A percentile compares a stretch with the other conserved stretches of the same genome.
These are phyloP conservation scores for Chrysanthemum lavandulifolium DNA, from an alignment of 129 eudicot species.

Conservation along the genomic window DNA sequence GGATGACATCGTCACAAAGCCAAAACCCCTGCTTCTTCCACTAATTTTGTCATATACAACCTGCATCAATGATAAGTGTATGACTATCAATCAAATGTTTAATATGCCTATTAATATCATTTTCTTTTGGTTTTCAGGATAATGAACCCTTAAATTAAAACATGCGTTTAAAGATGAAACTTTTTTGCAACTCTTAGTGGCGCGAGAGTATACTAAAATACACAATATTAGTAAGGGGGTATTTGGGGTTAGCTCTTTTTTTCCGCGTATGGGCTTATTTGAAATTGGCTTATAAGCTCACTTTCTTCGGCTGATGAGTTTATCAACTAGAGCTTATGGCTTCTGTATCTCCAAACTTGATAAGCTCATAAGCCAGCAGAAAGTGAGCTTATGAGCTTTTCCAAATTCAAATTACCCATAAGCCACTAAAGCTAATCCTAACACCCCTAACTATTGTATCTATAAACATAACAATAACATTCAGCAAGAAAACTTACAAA, in stretches of 20 bases:
- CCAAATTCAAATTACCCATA: not conserved
- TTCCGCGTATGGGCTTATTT: too few relatives aligned
- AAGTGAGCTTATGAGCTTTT: not conserved
- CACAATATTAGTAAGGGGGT: not conserved
- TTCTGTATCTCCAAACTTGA: too few relatives aligned
- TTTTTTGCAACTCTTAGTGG: not conserved
- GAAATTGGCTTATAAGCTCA: too few relatives aligned
- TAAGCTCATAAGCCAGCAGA: too few relatives aligned
- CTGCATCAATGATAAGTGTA: constrained; percentile 32
- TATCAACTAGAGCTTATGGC: too few relatives aligned
- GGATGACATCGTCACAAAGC: constrained; percentile 82
- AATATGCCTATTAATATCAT: not conserved
- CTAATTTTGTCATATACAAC: constrained; percentile 72
- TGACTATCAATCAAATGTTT: not conserved
- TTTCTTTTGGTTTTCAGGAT: not conserved
- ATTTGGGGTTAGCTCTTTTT: too few relatives aligned
- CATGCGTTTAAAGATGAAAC: not conserved
- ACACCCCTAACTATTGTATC: too few relatives aligned
- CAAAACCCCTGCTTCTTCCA: constrained; percentile 90
- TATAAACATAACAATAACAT: not conserved
- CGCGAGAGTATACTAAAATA: not conserved
- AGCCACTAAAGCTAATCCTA: too few relatives aligned
- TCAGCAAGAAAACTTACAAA: not conserved
- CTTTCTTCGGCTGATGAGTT: too few relatives aligned
- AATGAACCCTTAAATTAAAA: not conserved